Evolutionary conservation across 176 grass and related monocot genomes (phyloP), one percentile per base, ranked within the genome.

Genomic region (Aegilops umbellulata): DNA sequence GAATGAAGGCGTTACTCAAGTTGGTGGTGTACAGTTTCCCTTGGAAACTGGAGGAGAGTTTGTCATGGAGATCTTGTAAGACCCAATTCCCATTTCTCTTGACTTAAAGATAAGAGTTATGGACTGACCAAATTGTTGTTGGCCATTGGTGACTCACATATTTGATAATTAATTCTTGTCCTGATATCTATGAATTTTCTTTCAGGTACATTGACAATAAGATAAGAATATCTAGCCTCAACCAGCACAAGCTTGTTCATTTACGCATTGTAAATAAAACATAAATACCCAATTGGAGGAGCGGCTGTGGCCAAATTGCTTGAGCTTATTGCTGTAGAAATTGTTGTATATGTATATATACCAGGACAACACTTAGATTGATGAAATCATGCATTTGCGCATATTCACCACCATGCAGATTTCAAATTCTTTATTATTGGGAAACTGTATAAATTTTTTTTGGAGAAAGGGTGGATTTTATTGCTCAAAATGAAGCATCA

Each of bases 131-230:
- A 62, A 25, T 76, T 31, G 1, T 76, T 30, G 1, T 12, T 39
- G 34, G 41, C 34, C 26, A 16, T 13, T 77, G 12, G 66, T 80
- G 23, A 67, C 13, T 80, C 3, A 9, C 23, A 74, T 44, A 44
- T 44, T 69, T 60, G 5, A 78, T 9, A 79, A 10, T 57, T 47
- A 71, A 44, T 80, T 39, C 1, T 64, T 85, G 12, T 82, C 55
- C 58, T 87, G 19, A 78, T 11, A 64, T 57, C 20, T 83, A 53
- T 90, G 60, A 15, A 20, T 78, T 64, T 77, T 11, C 63, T 72
- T 88, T 62, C 82, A 98, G 94, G 82, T 98, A 95, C 61, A 69
- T 95, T 7, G 97, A 98, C 76, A 94, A 80, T 63, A 95, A 94
- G 90, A 91, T 98, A 69, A 94, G 88, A 82, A 86, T 98, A 84